A percentile compares a stretch with the other conserved stretches of the same genome.
These are phyloP conservation scores for Berkeleyomyces rouxiae DNA, from an alignment of 2,329 filamentous ascomycete species.

Conservation along the genomic window DNA sequence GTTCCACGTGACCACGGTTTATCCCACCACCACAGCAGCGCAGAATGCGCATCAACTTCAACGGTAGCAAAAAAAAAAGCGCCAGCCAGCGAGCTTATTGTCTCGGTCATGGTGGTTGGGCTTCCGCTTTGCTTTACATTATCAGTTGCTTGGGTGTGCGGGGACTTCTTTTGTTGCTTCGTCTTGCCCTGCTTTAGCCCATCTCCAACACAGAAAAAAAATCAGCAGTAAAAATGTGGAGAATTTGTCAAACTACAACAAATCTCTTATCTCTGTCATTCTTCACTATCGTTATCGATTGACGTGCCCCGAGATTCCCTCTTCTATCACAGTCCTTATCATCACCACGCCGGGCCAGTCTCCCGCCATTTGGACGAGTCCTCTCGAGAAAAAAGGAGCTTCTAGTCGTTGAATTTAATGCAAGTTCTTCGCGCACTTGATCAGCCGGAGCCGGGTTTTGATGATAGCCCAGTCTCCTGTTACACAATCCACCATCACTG, in stretches of 20 bases:
- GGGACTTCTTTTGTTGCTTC: neutral
- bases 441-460: neutral
- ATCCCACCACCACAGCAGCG: neutral
- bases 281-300: slow-evolving; percentile 7
- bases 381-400: neutral
- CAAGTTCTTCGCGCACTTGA: neutral
- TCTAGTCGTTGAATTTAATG: neutral
- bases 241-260: neutral
- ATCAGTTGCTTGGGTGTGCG: neutral
- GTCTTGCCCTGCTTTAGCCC: neutral
- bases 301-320: neutral
- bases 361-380: neutral
- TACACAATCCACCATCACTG: neutral
- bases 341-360: neutral
- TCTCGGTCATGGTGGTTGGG: neutral
- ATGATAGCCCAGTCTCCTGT: neutral
- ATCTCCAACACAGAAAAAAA: neutral
- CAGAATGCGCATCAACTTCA: too few relatives aligned
- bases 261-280: slow-evolving; percentile 2
- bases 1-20: neutral
- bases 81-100: neutral
- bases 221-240: slow-evolving; percentile 2
- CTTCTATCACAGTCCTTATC: slow-evolving; percentile 1
- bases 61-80: neutral
- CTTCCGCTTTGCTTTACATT: neutral